Conservation (phyloP, 2,329 filamentous ascomycete species). For the Microdochium bolleyi region DNA sequence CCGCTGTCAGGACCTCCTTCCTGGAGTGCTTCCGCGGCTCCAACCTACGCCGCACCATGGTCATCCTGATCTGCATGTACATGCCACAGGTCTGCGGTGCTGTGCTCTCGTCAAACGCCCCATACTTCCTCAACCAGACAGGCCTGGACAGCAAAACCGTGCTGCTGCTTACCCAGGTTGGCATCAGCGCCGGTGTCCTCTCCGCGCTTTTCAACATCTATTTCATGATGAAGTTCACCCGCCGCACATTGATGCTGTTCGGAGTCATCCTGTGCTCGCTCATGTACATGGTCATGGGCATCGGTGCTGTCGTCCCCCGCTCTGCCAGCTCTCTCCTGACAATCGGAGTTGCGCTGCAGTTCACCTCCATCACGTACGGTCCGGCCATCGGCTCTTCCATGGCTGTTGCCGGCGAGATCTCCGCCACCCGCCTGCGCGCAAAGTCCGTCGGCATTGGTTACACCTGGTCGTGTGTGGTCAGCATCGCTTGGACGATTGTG, state of each 20-base stretch:
- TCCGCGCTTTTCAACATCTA: conserved; percentile 11
- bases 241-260: conserved; percentile 11
- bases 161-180: conserved; percentile 11
- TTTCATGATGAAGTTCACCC: conserved; percentile 11
- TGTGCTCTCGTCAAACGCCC: conserved; percentile 12
- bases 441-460: conserved; percentile 3
- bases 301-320: conserved; percentile 8
- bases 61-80: conserved; percentile 11
- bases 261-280: conserved; percentile 9
- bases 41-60: conserved; percentile 9
- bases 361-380: conserved; percentile 11
- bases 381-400: conserved; percentile 12
- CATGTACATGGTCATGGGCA: conserved; percentile 13
- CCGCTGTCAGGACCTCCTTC: not conserved
- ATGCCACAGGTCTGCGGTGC: conserved; percentile 9
- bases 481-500: conserved; percentile 3
- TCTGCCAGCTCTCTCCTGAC: conserved; percentile 6
- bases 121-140: conserved; percentile 15
- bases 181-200: conserved; percentile 10
- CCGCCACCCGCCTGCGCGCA: conserved; percentile 1
- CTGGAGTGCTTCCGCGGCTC: conserved; percentile 6
- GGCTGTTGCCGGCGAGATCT: conserved; percentile 3
- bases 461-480: not conserved
- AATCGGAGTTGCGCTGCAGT: conserved; percentile 11
- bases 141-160: conserved; percentile 9